Evolutionary conservation across 2,329 filamentous ascomycete species (phyloP), one percentile per base, ranked within the genome.

Genomic region (Trichoderma gracile): DNA sequence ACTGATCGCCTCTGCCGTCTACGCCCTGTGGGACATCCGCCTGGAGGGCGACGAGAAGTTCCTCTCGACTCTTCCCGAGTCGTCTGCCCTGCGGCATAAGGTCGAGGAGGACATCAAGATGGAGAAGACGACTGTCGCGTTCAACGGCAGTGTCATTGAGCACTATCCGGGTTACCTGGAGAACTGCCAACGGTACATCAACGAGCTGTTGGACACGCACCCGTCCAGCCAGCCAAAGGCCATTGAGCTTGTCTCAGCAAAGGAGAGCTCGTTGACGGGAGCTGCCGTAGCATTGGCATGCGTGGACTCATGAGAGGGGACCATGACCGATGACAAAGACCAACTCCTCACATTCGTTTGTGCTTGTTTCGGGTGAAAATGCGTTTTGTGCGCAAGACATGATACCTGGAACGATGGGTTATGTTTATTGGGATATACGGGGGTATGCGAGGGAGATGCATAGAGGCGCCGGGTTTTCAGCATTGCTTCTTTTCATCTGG

Each of bases 91-190:
- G 40, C 79, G 80, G 58, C 67, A 72, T 10, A 81, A 82, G 42
- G 78, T 84, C 0, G 85, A 87, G 68, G 77, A 77, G 17, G 86
- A 86, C 67, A 78, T 78, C 2, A 74, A 78, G 49, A 72, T 82
- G 8, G 72, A 73, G 40, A 77, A 78, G 63, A 87, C 85, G 3
- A 82, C 84, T 2, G 85, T 94, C n/a, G 89, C 89, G 3, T 93
- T 89, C 76, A 93, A 92, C 72, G 91, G 91, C 50, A 90, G 88
- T 30, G 89, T 94, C 56, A 87, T 93, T 58, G 90, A 93, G 76
- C 88, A 89, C 70, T 94, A 93, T 72, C 90, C 91, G 0, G 79
- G 80, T 8, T 94, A 92, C 74, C 79, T 84, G 23, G 76, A 75
- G 38, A 81, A 78, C 47, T 88, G 87, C 71, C 90, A 93, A 73